Percentiles rank a stretch among this genome's conserved stretches.
Evolutionary conservation across 768 basidiomycete species (phyloP).

Genomic region (Lactifluus volemus): DNA sequence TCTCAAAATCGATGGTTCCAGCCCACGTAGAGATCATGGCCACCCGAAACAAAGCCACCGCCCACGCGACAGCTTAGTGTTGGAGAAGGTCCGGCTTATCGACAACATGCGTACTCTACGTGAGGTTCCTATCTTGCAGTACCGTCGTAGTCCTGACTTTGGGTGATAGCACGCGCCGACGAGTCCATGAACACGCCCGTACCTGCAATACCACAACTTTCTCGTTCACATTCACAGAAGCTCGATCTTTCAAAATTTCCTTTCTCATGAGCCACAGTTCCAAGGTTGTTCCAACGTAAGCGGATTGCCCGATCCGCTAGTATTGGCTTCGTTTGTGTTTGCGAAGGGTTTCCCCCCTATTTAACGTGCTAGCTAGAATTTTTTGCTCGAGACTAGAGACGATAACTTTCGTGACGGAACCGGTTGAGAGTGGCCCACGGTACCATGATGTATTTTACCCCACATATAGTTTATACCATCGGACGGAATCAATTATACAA

Average conservation of each 20-base stretch:
- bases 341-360: not conserved
- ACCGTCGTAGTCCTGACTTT: conserved; percentile 18
- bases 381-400: not conserved
- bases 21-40: not conserved
- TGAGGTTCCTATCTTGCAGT: conserved; percentile 26
- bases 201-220: conserved; percentile 26
- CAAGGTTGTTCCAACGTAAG: not conserved
- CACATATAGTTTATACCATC: not conserved
- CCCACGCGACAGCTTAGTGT: conserved; percentile 20
- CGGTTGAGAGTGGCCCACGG: not conserved
- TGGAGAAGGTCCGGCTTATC: conserved; percentile 17
- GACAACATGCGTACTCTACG: conserved; percentile 25
- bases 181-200: conserved; percentile 27
- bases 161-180: conserved; percentile 12
- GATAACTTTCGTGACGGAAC: not conserved
- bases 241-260: conserved; percentile 28
- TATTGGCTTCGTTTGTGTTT: not conserved
- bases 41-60: not conserved
- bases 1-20: not conserved
- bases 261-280: conserved; percentile 15
- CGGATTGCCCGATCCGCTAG: not conserved
- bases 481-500: not conserved
- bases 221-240: conserved; percentile 21
- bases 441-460: not conserved
- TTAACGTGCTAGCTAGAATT: not conserved